These are phyloP conservation scores for Xylariaceae sp. DNA, from an alignment of 2,329 filamentous ascomycete genomes.

Conservation along the genomic window DNA sequence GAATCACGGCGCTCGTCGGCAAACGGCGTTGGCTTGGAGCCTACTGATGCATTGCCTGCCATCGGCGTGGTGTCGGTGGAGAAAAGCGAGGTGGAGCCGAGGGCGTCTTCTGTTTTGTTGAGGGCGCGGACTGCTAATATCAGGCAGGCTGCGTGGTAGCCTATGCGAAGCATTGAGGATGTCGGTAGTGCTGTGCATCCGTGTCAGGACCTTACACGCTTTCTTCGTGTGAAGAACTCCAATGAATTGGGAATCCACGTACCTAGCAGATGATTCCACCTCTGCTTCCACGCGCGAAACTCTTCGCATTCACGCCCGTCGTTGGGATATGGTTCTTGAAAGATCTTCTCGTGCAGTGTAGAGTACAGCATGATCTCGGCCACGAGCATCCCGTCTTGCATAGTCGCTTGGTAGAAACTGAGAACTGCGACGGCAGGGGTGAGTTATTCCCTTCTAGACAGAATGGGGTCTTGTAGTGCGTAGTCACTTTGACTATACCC, in stretches of 20 bases:
- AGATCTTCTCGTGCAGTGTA: conserved; percentile 35
- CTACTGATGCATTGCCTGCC: background rate
- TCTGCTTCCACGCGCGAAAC: conserved; percentile 34
- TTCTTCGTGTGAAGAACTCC: background rate
- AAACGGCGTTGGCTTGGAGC: conserved; percentile 5
- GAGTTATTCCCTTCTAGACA: background rate
- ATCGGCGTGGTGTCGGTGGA: conserved; percentile 19
- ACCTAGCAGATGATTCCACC: conserved; percentile 36
- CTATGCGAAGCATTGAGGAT: conserved; percentile 34
- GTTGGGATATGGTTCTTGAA: conserved; percentile 31
- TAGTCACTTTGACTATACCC: background rate
- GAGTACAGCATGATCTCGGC: conserved; percentile 39
- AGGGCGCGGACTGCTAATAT: conserved; percentile 32
- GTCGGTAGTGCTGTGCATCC: conserved; percentile 30
- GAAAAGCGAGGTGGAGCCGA: conserved; percentile 30
- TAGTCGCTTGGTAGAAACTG: conserved; percentile 40
- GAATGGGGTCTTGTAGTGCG: background rate
- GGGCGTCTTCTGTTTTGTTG: conserved; percentile 31
- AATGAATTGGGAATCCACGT: conserved; percentile 7
- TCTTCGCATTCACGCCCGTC: conserved; percentile 34
- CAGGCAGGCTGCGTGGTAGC: conserved; percentile 35
- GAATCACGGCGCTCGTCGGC: background rate
- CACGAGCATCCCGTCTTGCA: conserved; percentile 40
- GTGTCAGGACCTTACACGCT: background rate
- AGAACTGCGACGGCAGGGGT: conserved; percentile 26